Evolutionary conservation across 2,329 filamentous ascomycete genomes (phyloP).

Genomic region (Gremmenia infestans): DNA sequence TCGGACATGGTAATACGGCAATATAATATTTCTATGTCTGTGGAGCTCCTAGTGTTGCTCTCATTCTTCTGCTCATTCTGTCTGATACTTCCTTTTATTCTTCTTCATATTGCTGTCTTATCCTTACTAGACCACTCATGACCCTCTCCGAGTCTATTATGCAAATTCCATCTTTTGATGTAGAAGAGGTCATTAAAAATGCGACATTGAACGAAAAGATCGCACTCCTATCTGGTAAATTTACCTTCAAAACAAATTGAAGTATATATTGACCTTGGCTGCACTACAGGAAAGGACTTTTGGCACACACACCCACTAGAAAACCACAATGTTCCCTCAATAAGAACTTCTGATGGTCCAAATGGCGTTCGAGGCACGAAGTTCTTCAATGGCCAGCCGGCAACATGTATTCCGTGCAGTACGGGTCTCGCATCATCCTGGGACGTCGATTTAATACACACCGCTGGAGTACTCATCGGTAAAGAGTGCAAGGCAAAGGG

Average conservation of each 20-base stretch:
- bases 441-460: constrained; percentile 24
- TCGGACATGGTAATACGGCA: too few species aligned
- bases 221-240: constrained; percentile 25
- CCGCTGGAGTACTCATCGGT: constrained; percentile 26
- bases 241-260: constrained; percentile 29
- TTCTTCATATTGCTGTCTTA: too few species aligned
- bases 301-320: not conserved
- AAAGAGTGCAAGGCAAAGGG: constrained; percentile 28
- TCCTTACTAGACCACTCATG: too few species aligned
- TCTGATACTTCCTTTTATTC: too few species aligned
- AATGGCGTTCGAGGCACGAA: constrained; percentile 27
- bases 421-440: constrained; percentile 30
- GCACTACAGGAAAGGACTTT: not conserved
- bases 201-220: constrained; percentile 32
- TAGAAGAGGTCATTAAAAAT: constrained; percentile 14
- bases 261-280: constrained; percentile 12
- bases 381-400: constrained; percentile 27
- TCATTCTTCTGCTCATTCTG: too few species aligned
- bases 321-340: not conserved
- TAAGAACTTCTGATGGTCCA: constrained; percentile 27
- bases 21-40: too few species aligned
- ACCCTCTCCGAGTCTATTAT: too few species aligned
- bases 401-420: constrained; percentile 28
- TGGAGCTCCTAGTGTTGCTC: too few species aligned
- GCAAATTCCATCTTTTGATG: not conserved